Conservation (phyloP, 2,329 filamentous ascomycete species). For the Gaeumannomyces tritici region DNA sequence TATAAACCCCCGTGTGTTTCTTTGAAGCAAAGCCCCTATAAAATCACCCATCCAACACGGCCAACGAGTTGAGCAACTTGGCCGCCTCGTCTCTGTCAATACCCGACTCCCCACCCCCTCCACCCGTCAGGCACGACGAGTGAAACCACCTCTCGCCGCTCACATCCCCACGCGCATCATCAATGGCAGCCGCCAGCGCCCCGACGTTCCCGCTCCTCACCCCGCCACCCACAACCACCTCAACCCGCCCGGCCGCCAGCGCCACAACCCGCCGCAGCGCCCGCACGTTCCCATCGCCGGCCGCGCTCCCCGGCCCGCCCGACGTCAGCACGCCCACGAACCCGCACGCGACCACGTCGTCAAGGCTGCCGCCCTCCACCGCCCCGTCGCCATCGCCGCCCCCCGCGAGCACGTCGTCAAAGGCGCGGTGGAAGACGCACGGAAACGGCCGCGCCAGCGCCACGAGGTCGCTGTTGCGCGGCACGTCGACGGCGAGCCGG, state of each 20-base stretch:
- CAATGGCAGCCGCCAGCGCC: constrained; percentile 17
- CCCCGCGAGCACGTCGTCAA: constrained; percentile 33
- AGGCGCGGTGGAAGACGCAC: constrained; percentile 47
- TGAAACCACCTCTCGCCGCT: background rate
- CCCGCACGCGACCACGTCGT: constrained; percentile 28
- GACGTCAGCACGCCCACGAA: constrained; percentile 44
- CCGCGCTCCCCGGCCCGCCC: constrained; percentile 33
- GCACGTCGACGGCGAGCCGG: constrained; percentile 28
- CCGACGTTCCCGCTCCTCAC: constrained; percentile 31
- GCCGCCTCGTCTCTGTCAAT: background rate
- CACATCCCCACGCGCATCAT: background rate
- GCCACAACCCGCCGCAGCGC: constrained; percentile 25
- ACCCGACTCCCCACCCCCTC: no score
- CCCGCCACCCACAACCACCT: constrained; percentile 44
- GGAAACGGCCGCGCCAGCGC: constrained; percentile 27
- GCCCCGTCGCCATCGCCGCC: no score
- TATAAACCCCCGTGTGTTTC: background rate
- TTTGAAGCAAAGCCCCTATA: no score
- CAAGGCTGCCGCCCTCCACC: constrained; percentile 13
- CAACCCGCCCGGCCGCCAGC: constrained; percentile 19
- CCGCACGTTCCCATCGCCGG: constrained; percentile 22
- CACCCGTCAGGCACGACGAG: constrained; percentile 1
- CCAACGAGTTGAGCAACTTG: background rate
- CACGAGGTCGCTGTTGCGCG: constrained; percentile 30
- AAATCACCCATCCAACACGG: no score